phyloP scores from a whole-genome alignment of 768 basidiomycete genomes.

The Strobilomyces confusus region DNA sequence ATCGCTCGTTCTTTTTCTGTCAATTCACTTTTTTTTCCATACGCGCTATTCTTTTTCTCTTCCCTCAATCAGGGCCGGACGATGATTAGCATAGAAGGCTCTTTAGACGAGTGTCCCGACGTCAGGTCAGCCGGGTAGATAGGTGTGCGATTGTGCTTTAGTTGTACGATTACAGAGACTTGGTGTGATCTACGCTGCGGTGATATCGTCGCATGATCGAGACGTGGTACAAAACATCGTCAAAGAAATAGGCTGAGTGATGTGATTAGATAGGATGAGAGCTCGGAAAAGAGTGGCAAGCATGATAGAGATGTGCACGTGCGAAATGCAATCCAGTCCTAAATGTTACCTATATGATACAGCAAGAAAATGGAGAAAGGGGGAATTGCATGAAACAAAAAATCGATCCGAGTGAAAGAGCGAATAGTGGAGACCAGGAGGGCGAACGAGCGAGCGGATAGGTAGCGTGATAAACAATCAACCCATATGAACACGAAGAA shows the following conservation, averaged over 20 bases:
- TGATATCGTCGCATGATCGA: background rate
- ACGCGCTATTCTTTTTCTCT: background rate
- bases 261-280: background rate
- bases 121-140: background rate
- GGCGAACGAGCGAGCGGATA: conserved; percentile 1
- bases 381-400: conserved; percentile 1
- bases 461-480: conserved; percentile 18
- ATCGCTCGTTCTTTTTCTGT: background rate
- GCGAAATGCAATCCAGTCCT: conserved; percentile 9
- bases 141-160: conserved; percentile 14
- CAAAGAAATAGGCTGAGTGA: background rate
- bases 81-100: conserved; percentile 18
- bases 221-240: conserved; percentile 10
- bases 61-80: conserved; percentile 10
- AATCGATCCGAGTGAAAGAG: background rate
- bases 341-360: conserved; percentile 12
- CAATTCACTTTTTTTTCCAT: background rate
- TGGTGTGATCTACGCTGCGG: background rate
- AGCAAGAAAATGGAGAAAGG: background rate
- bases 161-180: conserved; percentile 19
- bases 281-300: conserved; percentile 7
- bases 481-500: conserved; percentile 17
- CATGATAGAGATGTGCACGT: conserved; percentile 4
- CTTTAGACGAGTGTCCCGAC: conserved; percentile 6
- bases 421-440: background rate